A percentile compares a stretch with the other conserved stretches of the same genome.
phyloP scores from a whole-genome alignment of 441 rosid species.

The Arabidopsis hybrid region DNA sequence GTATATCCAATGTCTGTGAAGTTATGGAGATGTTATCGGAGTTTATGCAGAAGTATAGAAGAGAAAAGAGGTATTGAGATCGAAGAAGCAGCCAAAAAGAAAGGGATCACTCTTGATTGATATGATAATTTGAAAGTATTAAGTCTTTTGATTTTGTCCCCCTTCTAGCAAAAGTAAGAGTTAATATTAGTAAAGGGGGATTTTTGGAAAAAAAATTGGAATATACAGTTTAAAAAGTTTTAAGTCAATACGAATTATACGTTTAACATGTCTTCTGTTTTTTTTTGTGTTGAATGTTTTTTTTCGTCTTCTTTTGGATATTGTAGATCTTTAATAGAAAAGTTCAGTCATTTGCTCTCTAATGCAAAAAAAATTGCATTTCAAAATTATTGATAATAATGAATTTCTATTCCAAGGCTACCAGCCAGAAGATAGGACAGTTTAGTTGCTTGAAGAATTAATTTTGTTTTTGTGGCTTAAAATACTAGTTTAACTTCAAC shows the following conservation, averaged over 20 bases:
- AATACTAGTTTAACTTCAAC: too few species aligned
- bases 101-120: constrained; percentile 61
- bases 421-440: not conserved
- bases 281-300: not conserved
- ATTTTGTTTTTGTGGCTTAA: not conserved
- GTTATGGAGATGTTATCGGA: constrained; percentile 64
- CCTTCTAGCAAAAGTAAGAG: constrained; percentile 16
- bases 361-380: not conserved
- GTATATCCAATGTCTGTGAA: constrained; percentile 76
- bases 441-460: not conserved
- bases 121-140: not conserved
- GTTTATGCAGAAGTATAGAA: constrained; percentile 45
- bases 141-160: not conserved
- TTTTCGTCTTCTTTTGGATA: not conserved
- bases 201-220: not conserved
- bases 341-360: not conserved
- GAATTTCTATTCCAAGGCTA: not conserved
- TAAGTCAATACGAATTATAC: constrained; percentile 1
- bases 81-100: constrained; percentile 66
- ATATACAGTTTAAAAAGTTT: not conserved
- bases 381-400: not conserved
- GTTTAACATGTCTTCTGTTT: constrained; percentile 1
- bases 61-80: constrained; percentile 37
- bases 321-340: not conserved
- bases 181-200: not conserved